A percentile compares a stretch with the other conserved stretches of the same genome.
phyloP scores from a whole-genome alignment of 805 yeast species.

The Yarrowia divulgata region DNA sequence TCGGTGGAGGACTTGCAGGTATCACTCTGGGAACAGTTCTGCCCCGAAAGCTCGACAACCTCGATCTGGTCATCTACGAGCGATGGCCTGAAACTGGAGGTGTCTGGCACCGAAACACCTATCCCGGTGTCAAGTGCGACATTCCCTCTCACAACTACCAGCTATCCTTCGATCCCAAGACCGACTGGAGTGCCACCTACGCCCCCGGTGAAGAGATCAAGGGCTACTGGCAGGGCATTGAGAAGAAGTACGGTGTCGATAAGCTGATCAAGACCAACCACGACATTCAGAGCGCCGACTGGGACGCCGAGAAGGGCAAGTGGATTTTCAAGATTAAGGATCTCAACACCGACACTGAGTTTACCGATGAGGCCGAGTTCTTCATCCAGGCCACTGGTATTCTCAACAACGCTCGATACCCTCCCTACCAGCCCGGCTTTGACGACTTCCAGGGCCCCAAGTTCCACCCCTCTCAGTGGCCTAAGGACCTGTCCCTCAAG shows the following conservation, averaged over 20 bases:
- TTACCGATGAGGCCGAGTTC: conserved; percentile 41
- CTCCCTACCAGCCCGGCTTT: conserved; percentile 38
- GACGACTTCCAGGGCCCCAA: conserved; percentile 40
- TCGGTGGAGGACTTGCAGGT: conserved; percentile 48
- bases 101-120: conserved; percentile 44
- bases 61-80: conserved; percentile 45
- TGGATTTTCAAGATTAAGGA: conserved; percentile 40
- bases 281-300: conserved; percentile 43
- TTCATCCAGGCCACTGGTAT: conserved; percentile 38
- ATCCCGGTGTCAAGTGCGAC: conserved; percentile 44
- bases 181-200: conserved; percentile 45
- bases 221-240: conserved; percentile 44
- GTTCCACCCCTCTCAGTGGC: conserved; percentile 41
- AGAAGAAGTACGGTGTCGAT: conserved; percentile 43
- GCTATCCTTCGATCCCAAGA: conserved; percentile 45
- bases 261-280: conserved; percentile 43
- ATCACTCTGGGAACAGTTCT: conserved; percentile 43
- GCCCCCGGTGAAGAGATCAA: conserved; percentile 44
- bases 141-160: conserved; percentile 47
- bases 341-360: conserved; percentile 40
- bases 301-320: conserved; percentile 40
- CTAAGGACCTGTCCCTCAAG: conserved; percentile 39
- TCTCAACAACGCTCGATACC: conserved; percentile 38
- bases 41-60: conserved; percentile 43
- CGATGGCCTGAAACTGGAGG: conserved; percentile 46